Percentiles rank a stretch among this genome's conserved stretches.
Evolutionary conservation across 164 flowering plant genomes (phyloP).

Genomic region (Paratinospora sagittata): DNA sequence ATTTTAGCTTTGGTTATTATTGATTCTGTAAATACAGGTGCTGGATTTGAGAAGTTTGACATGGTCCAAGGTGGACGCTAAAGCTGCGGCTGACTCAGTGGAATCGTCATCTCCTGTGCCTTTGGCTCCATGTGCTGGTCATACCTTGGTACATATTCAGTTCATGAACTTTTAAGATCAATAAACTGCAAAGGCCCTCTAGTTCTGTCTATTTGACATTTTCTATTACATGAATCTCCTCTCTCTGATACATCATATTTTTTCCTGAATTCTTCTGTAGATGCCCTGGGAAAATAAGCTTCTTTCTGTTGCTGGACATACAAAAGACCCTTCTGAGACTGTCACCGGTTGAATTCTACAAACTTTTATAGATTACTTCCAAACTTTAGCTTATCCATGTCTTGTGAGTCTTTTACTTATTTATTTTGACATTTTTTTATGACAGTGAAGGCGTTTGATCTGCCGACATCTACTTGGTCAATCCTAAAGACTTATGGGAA

Average conservation of each 20-base stretch:
- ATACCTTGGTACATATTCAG: slow-evolving; percentile 61
- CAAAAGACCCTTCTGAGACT: slow-evolving; percentile 88
- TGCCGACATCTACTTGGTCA: slow-evolving; percentile 71
- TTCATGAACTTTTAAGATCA: not conserved
- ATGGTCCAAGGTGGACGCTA: slow-evolving; percentile 82
- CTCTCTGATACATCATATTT: not conserved
- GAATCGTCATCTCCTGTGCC: slow-evolving; percentile 43
- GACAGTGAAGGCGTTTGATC: slow-evolving; percentile 89
- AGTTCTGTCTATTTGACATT: slow-evolving; percentile 9
- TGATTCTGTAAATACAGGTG: slow-evolving; percentile 42
- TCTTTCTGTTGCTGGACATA: slow-evolving; percentile 86
- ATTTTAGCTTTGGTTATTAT: not conserved
- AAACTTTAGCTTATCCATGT: not conserved
- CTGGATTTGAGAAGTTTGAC: slow-evolving; percentile 86
- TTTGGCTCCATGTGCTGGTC: slow-evolving; percentile 82
- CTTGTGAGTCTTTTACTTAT: not conserved
- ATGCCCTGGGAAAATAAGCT: slow-evolving; percentile 95
- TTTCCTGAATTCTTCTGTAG: slow-evolving; percentile 28
- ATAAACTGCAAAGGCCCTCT: not conserved
- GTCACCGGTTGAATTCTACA: slow-evolving; percentile 51
- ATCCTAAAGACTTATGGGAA: slow-evolving; percentile 87
- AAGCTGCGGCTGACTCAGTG: slow-evolving; percentile 33
- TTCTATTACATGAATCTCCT: not conserved
- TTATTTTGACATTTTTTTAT: slow-evolving; percentile 16
- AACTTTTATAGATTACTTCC: not conserved